Percentiles rank a stretch among this genome's conserved stretches.
Evolutionary conservation across 257 asterid genomes (phyloP).

Genomic region (Verbascum thapsus): DNA sequence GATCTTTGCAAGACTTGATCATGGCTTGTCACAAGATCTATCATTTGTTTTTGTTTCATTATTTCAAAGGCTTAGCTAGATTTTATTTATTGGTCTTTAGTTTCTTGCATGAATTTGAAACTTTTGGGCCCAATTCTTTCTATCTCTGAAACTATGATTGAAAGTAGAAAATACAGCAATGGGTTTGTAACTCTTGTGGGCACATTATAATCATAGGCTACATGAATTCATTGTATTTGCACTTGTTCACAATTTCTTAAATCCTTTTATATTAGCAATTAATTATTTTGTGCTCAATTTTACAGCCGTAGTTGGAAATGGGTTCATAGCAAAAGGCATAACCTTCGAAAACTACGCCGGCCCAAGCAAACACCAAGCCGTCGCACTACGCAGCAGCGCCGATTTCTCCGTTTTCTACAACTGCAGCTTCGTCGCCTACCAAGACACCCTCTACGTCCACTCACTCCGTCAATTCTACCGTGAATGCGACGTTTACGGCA

Average conservation of each 20-base stretch:
- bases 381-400: slow-evolving; percentile 85
- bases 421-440: slow-evolving; percentile 92
- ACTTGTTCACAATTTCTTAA: too few relatives aligned
- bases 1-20: background rate
- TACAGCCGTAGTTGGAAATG: slow-evolving; percentile 82
- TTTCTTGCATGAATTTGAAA: background rate
- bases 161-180: background rate
- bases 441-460: slow-evolving; percentile 93
- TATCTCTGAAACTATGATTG: slow-evolving; percentile 26
- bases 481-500: slow-evolving; percentile 90
- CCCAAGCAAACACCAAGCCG: slow-evolving; percentile 92
- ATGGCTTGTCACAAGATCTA: background rate
- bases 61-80: too few relatives aligned
- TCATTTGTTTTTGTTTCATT: background rate
- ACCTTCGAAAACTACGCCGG: slow-evolving; percentile 96
- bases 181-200: background rate
- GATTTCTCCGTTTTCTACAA: slow-evolving; percentile 82
- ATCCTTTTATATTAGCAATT: too few relatives aligned
- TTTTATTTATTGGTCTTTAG: background rate
- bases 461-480: slow-evolving; percentile 93
- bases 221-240: background rate
- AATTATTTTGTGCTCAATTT: too few relatives aligned
- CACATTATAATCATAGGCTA: slow-evolving; percentile 1
- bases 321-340: slow-evolving; percentile 84
- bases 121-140: slow-evolving; percentile 11